Evolutionary conservation across 257 asterid genomes (phyloP), one percentile per base, ranked within the genome.

Genomic region (Galeopsis tetrahit): DNA sequence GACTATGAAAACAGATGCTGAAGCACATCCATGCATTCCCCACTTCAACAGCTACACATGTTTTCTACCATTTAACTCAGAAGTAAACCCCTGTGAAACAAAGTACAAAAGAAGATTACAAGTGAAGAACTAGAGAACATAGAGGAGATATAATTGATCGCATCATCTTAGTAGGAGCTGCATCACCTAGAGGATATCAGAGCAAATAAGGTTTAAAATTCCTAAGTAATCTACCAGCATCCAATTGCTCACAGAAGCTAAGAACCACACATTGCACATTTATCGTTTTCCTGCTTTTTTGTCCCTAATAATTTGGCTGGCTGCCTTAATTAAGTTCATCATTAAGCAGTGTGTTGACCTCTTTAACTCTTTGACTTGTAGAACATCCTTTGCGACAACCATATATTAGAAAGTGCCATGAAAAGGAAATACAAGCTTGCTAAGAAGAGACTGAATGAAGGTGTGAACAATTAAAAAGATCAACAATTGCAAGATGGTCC

Each of bases 21-120:
- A 77, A 80, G 80, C 78, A 86, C 88, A 88, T 85, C 93, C 95
- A 87, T 83, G 88, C 91, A 88, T 87, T 74, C 84, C 93, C 74
- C 62, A 70, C 78, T 77, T 79, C 75, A 74, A 74, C 60, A 75
- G 81, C 85, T 80, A 72, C 58, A 61, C 69, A 39, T 43, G 71
- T 38, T 52, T 56, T 71, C 69, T 69, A 63, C 73, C 88, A 83
- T 15, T 74, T 39, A 32, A 53, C 62, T 40, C 64, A 55, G 68
- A 74, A 67, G 58, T 15, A 34, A 74, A 40, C 63, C 69, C 69
- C 81, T 70, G 38, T n/a, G 28, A 39, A 69, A 46, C 68, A 52
- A 48, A 44, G 33, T 78, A 40, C 39, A 71, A 46, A 59, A 11
- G 17, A 35, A 40, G 10, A 65, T 34, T 36, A 49, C 61, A 73